Evolutionary conservation across 495 filamentous ascomycete genomes (phyloP).

Genomic region (Penicillium goetzii): DNA sequence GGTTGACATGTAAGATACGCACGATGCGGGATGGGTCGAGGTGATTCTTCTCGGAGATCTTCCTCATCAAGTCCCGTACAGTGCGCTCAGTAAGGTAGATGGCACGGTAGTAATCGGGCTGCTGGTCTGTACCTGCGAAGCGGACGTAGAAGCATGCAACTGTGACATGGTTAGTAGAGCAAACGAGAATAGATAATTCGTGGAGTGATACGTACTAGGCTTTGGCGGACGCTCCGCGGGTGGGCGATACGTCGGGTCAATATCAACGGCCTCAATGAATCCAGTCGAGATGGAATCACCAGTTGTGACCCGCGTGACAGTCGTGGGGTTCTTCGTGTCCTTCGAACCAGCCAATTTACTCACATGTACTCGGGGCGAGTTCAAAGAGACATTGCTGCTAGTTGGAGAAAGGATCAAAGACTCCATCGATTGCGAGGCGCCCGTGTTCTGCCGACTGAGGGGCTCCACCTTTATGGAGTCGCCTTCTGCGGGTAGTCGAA

Average conservation of each 20-base stretch:
- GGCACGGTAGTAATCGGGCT: conserved; percentile 75
- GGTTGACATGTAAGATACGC: conserved; percentile 70
- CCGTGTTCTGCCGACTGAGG: conserved; percentile 54
- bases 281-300: conserved; percentile 57
- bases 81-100: conserved; percentile 83
- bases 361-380: conserved; percentile 40
- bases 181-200: background rate
- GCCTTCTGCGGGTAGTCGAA: conserved; percentile 71
- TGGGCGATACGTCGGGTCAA: conserved; percentile 83
- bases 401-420: conserved; percentile 69
- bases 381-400: conserved; percentile 51
- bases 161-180: conserved; percentile 29
- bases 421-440: conserved; percentile 58
- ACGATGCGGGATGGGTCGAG: conserved; percentile 72
- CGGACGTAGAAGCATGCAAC: conserved; percentile 90
- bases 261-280: conserved; percentile 90
- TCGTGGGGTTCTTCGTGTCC: conserved; percentile 41
- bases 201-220: conserved; percentile 55
- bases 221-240: conserved; percentile 72
- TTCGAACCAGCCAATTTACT: conserved; percentile 18
- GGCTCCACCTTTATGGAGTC: conserved; percentile 61
- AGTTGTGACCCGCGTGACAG: conserved; percentile 48
- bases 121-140: conserved; percentile 54
- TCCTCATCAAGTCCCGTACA: conserved; percentile 66
- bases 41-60: conserved; percentile 75